Evolutionary conservation across 2,329 filamentous ascomycete genomes (phyloP).

Genomic region (Anisogramma anomala): DNA sequence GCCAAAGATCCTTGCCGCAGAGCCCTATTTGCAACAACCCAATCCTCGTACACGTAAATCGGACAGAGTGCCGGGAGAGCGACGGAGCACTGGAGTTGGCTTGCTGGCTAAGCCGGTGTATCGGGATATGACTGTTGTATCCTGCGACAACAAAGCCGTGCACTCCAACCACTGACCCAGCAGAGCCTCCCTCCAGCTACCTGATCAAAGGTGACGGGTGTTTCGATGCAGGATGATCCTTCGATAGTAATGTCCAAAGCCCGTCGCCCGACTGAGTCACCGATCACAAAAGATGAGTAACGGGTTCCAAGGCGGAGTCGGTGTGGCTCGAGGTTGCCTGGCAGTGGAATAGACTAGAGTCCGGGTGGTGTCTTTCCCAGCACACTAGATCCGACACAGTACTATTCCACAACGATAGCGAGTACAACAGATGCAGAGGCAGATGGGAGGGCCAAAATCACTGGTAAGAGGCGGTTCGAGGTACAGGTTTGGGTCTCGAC

Average conservation of each 20-base stretch:
- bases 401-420: background rate
- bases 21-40: constrained; percentile 2
- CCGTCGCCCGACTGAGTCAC: background rate
- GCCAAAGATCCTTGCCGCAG: constrained; percentile 3
- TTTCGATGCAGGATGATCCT: background rate
- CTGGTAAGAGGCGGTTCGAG: background rate
- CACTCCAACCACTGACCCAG: constrained; percentile 3
- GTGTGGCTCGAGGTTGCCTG: constrained; percentile 1
- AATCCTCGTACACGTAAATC: background rate
- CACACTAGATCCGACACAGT: background rate
- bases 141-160: constrained; percentile 4
- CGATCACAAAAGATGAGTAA: background rate
- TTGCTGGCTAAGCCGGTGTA: background rate
- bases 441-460: background rate
- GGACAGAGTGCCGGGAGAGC: background rate
- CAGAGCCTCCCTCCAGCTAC: background rate
- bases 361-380: background rate
- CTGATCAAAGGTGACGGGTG: background rate
- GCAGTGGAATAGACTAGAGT: background rate
- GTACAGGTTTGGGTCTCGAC: background rate
- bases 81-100: no score
- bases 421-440: background rate
- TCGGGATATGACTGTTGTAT: background rate
- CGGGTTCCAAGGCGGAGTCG: background rate
- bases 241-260: background rate